Conservation (phyloP, 2,329 filamentous ascomycete species). For the Cercospora sojina region DNA sequence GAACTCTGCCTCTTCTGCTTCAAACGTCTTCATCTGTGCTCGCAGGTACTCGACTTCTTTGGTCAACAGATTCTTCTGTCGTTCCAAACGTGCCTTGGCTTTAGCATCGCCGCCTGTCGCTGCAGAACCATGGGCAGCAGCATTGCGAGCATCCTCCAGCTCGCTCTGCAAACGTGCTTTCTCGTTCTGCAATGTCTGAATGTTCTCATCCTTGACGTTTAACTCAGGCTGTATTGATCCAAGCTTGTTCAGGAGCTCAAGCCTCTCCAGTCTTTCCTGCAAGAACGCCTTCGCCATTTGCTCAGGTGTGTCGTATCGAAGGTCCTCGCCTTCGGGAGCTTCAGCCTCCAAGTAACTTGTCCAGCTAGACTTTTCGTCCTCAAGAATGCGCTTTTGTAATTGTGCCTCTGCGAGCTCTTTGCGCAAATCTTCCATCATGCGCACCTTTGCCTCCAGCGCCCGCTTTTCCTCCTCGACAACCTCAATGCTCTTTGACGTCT, state of each 20-base stretch:
- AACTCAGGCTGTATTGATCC: slow-evolving; percentile 78
- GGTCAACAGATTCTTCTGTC: slow-evolving; percentile 78
- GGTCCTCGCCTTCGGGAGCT: slow-evolving; percentile 56
- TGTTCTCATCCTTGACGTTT: slow-evolving; percentile 70
- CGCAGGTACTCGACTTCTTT: slow-evolving; percentile 95
- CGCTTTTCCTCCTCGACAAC: slow-evolving; percentile 95
- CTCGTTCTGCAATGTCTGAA: slow-evolving; percentile 70
- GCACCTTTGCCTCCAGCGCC: slow-evolving; percentile 72
- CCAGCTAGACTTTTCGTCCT: slow-evolving; percentile 87
- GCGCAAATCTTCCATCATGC: slow-evolving; percentile 71
- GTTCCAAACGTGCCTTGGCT: slow-evolving; percentile 71
- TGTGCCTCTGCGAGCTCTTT: slow-evolving; percentile 75
- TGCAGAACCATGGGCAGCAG: slow-evolving; percentile 35
- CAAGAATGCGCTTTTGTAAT: slow-evolving; percentile 79
- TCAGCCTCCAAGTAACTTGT: slow-evolving; percentile 76
- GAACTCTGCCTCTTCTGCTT: slow-evolving; percentile 84
- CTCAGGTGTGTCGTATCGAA: slow-evolving; percentile 84
- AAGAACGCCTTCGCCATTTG: slow-evolving; percentile 80
- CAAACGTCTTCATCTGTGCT: slow-evolving; percentile 82
- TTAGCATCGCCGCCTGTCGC: slow-evolving; percentile 59
- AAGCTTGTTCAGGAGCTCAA: slow-evolving; percentile 75
- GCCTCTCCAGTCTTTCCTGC: slow-evolving; percentile 75
- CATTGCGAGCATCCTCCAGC: slow-evolving; percentile 65
- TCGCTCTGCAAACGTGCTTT: slow-evolving; percentile 64
- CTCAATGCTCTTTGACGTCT: slow-evolving; percentile 81